phyloP scores from a whole-genome alignment of 306 rosid genomes.

The Trifolium subterraneum region DNA sequence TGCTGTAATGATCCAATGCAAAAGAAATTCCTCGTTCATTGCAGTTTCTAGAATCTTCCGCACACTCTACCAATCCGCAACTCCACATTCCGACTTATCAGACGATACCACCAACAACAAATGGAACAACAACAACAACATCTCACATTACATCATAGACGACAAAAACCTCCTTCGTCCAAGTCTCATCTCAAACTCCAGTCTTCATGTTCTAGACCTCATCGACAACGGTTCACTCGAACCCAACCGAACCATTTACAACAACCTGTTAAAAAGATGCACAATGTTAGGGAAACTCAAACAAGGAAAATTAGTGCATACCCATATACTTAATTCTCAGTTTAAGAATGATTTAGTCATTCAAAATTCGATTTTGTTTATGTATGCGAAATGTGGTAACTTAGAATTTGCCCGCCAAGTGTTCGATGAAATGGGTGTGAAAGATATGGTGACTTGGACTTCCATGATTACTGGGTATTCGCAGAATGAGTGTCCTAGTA shows the following conservation, averaged over 20 bases:
- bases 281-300: conserved; percentile 50
- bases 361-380: conserved; percentile 47
- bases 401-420: conserved; percentile 42
- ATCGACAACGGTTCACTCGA: conserved; percentile 46
- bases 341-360: conserved; percentile 39
- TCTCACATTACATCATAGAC: conserved; percentile 38
- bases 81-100: conserved; percentile 16
- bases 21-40: background rate
- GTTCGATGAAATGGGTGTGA: conserved; percentile 50
- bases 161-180: conserved; percentile 47
- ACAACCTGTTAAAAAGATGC: conserved; percentile 46
- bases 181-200: conserved; percentile 30
- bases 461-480: conserved; percentile 60
- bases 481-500: conserved; percentile 45
- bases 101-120: background rate
- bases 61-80: conserved; percentile 39
- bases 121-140: background rate
- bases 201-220: conserved; percentile 57
- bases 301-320: conserved; percentile 51
- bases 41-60: conserved; percentile 37
- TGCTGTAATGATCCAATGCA: conserved; percentile 17
- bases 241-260: conserved; percentile 47
- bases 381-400: conserved; percentile 50
- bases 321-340: conserved; percentile 44
- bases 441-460: conserved; percentile 56